Evolutionary conservation across 805 yeast genomes (phyloP), one percentile per base, ranked within the genome.

Genomic region (Yarrowia sp.): DNA sequence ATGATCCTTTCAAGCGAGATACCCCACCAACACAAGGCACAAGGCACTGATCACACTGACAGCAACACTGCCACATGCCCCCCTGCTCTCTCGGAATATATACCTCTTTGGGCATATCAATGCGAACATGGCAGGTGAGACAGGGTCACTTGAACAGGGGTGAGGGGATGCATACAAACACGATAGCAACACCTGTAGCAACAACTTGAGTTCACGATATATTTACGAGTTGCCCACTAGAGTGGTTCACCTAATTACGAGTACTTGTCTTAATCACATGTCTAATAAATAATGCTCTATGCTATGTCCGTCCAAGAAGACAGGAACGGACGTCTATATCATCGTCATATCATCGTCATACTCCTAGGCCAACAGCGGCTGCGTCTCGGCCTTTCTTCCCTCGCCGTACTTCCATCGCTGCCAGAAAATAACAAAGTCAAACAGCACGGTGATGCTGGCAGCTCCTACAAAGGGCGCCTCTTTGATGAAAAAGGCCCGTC

Each of bases 381-480:
- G 64, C 5, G 39, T 17, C 40, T 58, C 64, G 2, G 39, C 50
- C 50, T 58, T 58, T 33, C 64, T 14, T 30, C 64, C 64, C 40
- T 58, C 55, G 13, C 73, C 74, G 38, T 71, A 73, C 38, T 56
- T 47, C 33, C 66, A 66, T 13, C 75, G 71, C 69, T 80, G 83
- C 43, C 66, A 61, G 43, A 80, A 72, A 44, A 80, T 79, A 30
- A 85, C 78, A 44, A 87, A 69, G 75, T 93, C 98, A 76, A 93
- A 92, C 2, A 86, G 71, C 19, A 92, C 83, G 0, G 98, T 92
- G 9, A 98, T 97, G 0, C 91, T 84, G 71, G 95, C 87, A 0
- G 98, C 97, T 33, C 92, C 73, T 39, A 94, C 81, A 74, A 88
- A 93, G 0, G 98, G 97, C 66, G 91, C 75, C 73, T 92, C 97